Evolutionary conservation across 805 yeast genomes (phyloP).

Genomic region (Teunomyces pallodes): DNA sequence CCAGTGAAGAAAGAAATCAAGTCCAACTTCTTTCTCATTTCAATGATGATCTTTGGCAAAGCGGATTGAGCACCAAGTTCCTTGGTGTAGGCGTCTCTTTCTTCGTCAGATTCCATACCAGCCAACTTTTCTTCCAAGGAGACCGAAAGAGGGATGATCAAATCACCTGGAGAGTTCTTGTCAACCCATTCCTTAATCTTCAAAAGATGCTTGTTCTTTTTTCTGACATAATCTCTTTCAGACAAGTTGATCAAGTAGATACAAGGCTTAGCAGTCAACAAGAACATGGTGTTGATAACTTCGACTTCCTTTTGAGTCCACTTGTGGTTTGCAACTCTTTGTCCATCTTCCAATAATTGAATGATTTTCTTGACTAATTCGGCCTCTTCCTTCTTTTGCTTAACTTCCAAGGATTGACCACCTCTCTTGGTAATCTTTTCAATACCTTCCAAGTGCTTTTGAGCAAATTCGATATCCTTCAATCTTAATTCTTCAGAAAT

Average conservation of each 20-base stretch:
- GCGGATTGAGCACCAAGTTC: conserved; percentile 72
- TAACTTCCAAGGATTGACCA: conserved; percentile 85
- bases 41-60: conserved; percentile 78
- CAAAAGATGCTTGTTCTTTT: conserved; percentile 81
- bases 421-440: conserved; percentile 83
- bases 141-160: conserved; percentile 90
- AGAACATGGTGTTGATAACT: conserved; percentile 76
- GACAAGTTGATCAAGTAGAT: conserved; percentile 88
- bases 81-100: conserved; percentile 74
- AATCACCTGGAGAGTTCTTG: conserved; percentile 75
- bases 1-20: conserved; percentile 94
- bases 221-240: conserved; percentile 82
- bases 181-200: conserved; percentile 90
- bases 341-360: conserved; percentile 74
- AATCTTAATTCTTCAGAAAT: conserved; percentile 88
- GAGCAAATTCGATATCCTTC: conserved; percentile 94
- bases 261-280: conserved; percentile 93
- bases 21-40: conserved; percentile 84
- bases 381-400: conserved; percentile 84
- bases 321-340: conserved; percentile 79
- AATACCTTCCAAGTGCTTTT: conserved; percentile 72
- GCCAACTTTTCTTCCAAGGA: conserved; percentile 90
- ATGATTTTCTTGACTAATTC: conserved; percentile 72
- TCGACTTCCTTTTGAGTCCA: conserved; percentile 95
- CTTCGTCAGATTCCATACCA: conserved; percentile 79